Conservation (phyloP, 2,329 filamentous ascomycete species). For the Furcasterigmium sp. region DNA sequence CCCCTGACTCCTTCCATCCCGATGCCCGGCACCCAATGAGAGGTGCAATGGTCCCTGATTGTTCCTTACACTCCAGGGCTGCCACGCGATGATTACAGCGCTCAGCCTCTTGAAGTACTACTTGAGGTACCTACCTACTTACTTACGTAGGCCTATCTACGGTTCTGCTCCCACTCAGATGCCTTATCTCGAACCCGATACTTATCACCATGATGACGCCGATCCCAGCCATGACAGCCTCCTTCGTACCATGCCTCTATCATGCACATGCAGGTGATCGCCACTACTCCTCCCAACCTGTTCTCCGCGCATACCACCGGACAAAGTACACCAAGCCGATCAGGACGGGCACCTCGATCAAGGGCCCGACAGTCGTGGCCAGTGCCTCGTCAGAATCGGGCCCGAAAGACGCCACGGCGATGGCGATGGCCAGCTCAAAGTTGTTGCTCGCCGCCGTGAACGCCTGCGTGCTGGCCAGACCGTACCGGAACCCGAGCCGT, state of each 20-base stretch:
- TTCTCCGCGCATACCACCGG: slow-evolving; percentile 28
- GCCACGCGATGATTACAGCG: too few species aligned
- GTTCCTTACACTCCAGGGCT: too few species aligned
- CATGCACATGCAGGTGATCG: too few species aligned
- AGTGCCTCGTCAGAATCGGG: slow-evolving; percentile 67
- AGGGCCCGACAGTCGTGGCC: slow-evolving; percentile 68
- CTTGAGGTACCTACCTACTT: background rate
- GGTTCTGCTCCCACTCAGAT: too few species aligned
- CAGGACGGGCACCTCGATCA: slow-evolving; percentile 74
- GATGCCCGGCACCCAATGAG: too few species aligned
- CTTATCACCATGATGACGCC: background rate
- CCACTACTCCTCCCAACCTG: background rate
- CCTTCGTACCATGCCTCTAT: too few species aligned
- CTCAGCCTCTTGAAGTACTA: too few species aligned
- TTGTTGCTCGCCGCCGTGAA: slow-evolving; percentile 82
- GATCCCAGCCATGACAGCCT: background rate
- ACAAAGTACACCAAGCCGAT: slow-evolving; percentile 66
- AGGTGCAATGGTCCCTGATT: too few species aligned
- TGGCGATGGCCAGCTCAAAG: slow-evolving; percentile 78
- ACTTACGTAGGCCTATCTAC: too few species aligned
- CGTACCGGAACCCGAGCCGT: slow-evolving; percentile 63
- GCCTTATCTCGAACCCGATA: too few species aligned
- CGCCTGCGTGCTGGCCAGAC: slow-evolving; percentile 62
- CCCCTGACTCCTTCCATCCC: too few species aligned
- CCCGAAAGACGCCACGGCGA: slow-evolving; percentile 70